phyloP scores from a whole-genome alignment of 176 grass and related monocot genomes.

The Carex pumila region DNA sequence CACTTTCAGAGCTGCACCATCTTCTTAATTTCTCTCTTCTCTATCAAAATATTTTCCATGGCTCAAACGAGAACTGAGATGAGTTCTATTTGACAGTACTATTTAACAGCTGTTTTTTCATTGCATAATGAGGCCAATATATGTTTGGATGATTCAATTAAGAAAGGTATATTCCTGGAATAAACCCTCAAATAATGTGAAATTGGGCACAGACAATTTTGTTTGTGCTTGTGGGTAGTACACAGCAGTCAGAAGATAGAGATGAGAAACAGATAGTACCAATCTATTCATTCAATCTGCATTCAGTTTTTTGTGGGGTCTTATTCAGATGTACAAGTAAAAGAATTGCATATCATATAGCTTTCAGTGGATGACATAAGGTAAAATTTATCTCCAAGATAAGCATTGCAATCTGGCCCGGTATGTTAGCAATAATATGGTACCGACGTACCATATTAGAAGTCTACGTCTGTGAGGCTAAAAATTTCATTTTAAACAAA shows the following conservation, averaged over 20 bases:
- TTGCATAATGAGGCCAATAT: neutral
- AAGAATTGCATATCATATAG: neutral
- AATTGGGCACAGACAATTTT: neutral
- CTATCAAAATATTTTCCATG: neutral
- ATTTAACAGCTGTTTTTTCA: neutral
- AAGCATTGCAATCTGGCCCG: no score
- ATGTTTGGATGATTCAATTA: neutral
- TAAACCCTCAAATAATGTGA: slow-evolving; percentile 5
- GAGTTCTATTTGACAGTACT: neutral
- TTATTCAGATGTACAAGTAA: neutral
- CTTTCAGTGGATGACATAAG: neutral
- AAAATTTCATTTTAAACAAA: no score
- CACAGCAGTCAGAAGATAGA: neutral
- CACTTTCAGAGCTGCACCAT: slow-evolving; percentile 35
- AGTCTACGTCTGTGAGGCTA: no score
- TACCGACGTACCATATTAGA: no score
- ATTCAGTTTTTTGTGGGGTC: neutral
- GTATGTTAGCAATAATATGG: no score
- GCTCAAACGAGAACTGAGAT: neutral
- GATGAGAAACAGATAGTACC: neutral
- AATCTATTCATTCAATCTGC: neutral
- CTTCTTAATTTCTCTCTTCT: neutral
- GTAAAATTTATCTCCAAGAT: neutral
- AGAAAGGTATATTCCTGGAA: slow-evolving; percentile 25
- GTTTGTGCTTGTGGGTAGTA: neutral